Evolutionary conservation across 805 yeast species (phyloP), one percentile per base, ranked within the genome.

Genomic region (Candida arabinofermentans): DNA sequence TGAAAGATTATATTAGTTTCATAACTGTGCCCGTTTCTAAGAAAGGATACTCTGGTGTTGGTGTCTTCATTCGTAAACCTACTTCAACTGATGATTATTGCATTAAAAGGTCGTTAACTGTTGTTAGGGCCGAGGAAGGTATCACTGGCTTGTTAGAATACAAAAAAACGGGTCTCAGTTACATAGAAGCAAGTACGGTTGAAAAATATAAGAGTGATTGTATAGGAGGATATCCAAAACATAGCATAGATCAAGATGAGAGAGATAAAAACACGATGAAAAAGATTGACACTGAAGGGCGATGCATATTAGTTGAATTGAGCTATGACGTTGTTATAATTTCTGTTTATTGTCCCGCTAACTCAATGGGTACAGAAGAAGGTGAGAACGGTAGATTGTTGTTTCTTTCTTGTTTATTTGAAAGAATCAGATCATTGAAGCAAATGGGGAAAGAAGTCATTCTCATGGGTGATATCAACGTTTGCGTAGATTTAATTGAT

Each of bases 1-100:
- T 62, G 79, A 78, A 71, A 1, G 78, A 80, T 1, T 91, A 72
- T 55, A 65, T 72, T 19, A 71, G 85, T 2, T 91, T 79, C 52
- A 75, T 88, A 26, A 71, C 91, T 0, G 65, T 88, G 10, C 95
- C 96, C 0, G 59, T 58, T 9, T 43, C 57, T 2, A 85, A 79
- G 57, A 85, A 80, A 55, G 98, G 98, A 0, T 93, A 93, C 59
- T 77, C 91, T 42, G 99, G 99, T 0, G 97, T 91, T 1, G 95
- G 90, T 0, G 75, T 91, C 3, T 91, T 86, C 63, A 72, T 86
- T 2, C 65, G 89, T 36, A 61, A 67, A 3, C 78, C 83, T 1
- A 51, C 55, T 1, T 64, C 61, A 0, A 61, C 59, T 9, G 85
- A 82, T 21, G 60, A 74, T 0, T 56, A 61, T 1, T 34, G 48